Evolutionary conservation across 1,139 yeast genomes (phyloP), one percentile per base, ranked within the genome.

Genomic region (Scheffersomyces segobiensis): DNA sequence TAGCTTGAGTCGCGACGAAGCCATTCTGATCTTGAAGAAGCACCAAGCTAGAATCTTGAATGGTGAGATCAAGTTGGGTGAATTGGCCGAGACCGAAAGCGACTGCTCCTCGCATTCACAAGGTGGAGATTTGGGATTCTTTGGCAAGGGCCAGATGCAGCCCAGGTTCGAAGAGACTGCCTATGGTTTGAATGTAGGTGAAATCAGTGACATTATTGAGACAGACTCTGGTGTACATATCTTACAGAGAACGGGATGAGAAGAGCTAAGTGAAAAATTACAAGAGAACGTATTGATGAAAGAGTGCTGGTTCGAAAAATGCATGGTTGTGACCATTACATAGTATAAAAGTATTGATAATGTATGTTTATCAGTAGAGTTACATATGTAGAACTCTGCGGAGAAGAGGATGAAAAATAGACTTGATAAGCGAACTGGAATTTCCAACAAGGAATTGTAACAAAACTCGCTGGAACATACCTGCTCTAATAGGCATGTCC

Each of bases 121-220:
- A 67, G 93, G 93, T 32, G 99, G 99, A 52, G 99, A 95, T 71
- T 80, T 95, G 67, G 99, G 99, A 0, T 87, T 78, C 70, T 95
- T 95, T 70, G 92, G 91, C 24, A 86, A 83, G 60, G 97, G 97
- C 49, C 93, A 89, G 68, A 95, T 95, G 99, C 98, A 95, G 72
- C 97, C 97, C 53, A 79, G 88, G 59, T 95, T 95, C 69, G 99
- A 95, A 71, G 87, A 87, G 60, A 97, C 96, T 2, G 89, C 97
- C 0, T 93, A 89, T 71, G 87, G 77, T 8, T 79, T 95, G 65
- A 86, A 91, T 65, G 87, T 93, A 12, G 97, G 97, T 19, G 96
- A 93, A 70, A 74, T 91, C 56, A 89, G 97, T 68, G 90, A 86
- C 56, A 85, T 93, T 22, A 88, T 95, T 17, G 98, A 93, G 74